These are phyloP conservation scores for Psidium guajava DNA, from an alignment of 345 rosid species.

Conservation along the genomic window DNA sequence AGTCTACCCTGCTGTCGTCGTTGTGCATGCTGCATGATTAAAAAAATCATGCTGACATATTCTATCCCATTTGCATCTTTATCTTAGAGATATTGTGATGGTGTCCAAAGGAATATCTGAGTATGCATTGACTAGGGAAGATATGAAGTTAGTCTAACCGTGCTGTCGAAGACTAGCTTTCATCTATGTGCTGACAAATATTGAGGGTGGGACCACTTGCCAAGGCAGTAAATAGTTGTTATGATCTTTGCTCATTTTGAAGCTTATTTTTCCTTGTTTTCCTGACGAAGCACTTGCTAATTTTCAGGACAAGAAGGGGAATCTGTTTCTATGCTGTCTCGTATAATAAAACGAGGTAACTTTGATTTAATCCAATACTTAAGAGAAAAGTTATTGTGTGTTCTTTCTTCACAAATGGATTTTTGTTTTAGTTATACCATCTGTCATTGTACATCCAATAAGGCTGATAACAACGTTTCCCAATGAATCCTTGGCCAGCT, in stretches of 20 bases:
- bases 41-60: neutral
- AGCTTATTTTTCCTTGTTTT: neutral
- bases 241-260: neutral
- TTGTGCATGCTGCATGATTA: neutral
- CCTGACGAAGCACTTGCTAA: neutral
- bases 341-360: conserved; percentile 66
- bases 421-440: neutral
- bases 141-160: too few species aligned
- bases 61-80: neutral
- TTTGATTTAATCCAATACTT: conserved; percentile 2
- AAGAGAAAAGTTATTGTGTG: neutral
- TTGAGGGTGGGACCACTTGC: conserved; percentile 58
- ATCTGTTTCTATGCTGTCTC: conserved; percentile 48
- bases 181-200: conserved; percentile 74
- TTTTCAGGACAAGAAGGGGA: conserved; percentile 84
- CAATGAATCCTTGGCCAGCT: neutral
- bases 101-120: conserved; percentile 74
- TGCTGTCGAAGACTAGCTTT: conserved; percentile 53
- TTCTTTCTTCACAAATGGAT: neutral
- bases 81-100: conserved; percentile 42
- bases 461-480: neutral
- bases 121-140: conserved; percentile 71
- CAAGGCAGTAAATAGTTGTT: neutral
- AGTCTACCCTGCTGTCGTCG: neutral
- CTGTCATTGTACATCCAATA: neutral